These are phyloP conservation scores for Pulveroboletus sp. DNA, from an alignment of 1,284 basidiomycete species.

Conservation along the genomic window DNA sequence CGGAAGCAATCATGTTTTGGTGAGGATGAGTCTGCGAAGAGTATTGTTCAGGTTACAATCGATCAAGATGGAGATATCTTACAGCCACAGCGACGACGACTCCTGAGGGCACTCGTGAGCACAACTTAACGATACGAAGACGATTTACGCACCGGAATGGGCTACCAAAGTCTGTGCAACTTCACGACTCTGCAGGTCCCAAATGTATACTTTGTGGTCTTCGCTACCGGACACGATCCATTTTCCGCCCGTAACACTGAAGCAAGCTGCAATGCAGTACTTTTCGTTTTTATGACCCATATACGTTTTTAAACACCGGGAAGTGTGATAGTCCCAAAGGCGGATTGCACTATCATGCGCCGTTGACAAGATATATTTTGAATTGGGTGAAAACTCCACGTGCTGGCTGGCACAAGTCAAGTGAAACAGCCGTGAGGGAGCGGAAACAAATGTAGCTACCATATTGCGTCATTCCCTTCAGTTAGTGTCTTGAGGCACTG, in stretches of 20 bases:
- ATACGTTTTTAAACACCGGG: conserved; percentile 91
- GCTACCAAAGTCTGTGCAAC: conserved; percentile 79
- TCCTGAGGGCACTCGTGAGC: conserved; percentile 43
- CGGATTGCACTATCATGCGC: conserved; percentile 90
- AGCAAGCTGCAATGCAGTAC: conserved; percentile 78
- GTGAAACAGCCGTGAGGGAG: conserved; percentile 1
- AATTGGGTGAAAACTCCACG: conserved; percentile 92
- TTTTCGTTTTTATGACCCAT: conserved; percentile 78
- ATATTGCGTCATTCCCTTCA: conserved; percentile 86
- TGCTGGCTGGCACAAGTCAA: conserved; percentile 58
- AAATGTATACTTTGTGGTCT: conserved; percentile 86
- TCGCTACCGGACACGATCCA: conserved; percentile 93
- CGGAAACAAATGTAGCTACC: conserved; percentile 54
- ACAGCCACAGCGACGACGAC: conserved; percentile 78
- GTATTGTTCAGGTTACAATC: conserved; percentile 6
- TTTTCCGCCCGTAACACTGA: conserved; percentile 81
- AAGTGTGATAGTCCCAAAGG: conserved; percentile 93
- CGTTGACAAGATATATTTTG: conserved; percentile 88
- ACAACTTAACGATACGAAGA: neutral
- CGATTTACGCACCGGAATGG: conserved; percentile 58
- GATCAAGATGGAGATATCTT: conserved; percentile 19
- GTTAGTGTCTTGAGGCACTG: conserved; percentile 96
- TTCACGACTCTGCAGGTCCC: conserved; percentile 88
- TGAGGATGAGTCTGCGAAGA: conserved; percentile 69
- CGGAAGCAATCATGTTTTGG: conserved; percentile 83